Evolutionary conservation across 2,329 filamentous ascomycete species (phyloP).

Genomic region (Penicillium occitanis): DNA sequence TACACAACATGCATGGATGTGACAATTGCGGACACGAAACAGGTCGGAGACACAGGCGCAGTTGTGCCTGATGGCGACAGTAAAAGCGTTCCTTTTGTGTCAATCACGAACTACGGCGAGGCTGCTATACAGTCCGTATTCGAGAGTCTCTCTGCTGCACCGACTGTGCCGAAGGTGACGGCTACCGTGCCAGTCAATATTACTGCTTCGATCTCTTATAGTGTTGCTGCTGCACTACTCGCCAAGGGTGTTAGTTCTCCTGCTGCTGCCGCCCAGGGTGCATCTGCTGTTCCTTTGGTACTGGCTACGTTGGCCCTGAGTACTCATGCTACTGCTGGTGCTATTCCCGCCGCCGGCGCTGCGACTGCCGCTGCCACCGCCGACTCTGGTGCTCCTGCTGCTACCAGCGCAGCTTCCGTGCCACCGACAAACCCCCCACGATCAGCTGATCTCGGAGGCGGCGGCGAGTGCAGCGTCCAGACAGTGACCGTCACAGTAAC

Average conservation of each 20-base stretch:
- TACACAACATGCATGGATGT: slow-evolving; percentile 54
- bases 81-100: slow-evolving; percentile 1
- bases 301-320: not conserved
- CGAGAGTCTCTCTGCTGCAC: not conserved
- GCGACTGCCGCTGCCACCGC: not conserved
- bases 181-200: not conserved
- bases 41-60: not conserved
- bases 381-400: not conserved
- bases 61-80: not conserved
- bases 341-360: not conserved
- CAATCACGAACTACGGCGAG: slow-evolving; percentile 17
- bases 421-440: not conserved
- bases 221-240: not conserved
- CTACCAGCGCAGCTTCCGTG: not conserved
- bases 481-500: slow-evolving; percentile 8
- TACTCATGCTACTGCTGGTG: not conserved
- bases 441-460: not conserved
- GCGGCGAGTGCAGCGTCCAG: not conserved
- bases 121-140: slow-evolving; percentile 14
- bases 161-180: slow-evolving; percentile 1
- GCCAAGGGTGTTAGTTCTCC: not conserved
- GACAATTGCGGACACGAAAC: slow-evolving; percentile 35
- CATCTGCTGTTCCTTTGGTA: not conserved
- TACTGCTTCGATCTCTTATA: slow-evolving; percentile 4
- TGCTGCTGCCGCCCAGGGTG: not conserved